phyloP scores from a whole-genome alignment of 1,284 basidiomycete species.

The Tausonia pullulans region DNA sequence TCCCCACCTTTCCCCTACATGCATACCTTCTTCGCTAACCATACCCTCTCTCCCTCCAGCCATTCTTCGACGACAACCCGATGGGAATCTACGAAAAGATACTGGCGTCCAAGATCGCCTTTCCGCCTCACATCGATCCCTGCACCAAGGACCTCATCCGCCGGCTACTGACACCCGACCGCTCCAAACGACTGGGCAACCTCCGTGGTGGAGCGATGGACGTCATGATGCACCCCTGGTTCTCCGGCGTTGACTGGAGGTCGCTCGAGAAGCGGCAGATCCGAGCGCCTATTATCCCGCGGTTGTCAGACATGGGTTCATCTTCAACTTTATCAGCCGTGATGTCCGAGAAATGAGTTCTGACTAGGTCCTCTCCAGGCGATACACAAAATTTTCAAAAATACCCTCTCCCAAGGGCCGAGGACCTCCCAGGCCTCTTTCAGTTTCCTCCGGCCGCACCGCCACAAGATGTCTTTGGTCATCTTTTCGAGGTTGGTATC shows the following conservation, averaged over 20 bases:
- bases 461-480: slow-evolving; percentile 1
- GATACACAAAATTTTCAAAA: slow-evolving; percentile 38
- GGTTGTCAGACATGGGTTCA: slow-evolving; percentile 36
- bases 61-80: slow-evolving; percentile 37
- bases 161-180: slow-evolving; percentile 37
- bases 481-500: not conserved
- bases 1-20: slow-evolving; percentile 6
- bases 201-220: slow-evolving; percentile 39
- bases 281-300: slow-evolving; percentile 40
- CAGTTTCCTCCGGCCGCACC: not conserved
- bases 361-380: slow-evolving; percentile 20
- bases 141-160: slow-evolving; percentile 39
- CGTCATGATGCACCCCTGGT: slow-evolving; percentile 33
- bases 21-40: not conserved
- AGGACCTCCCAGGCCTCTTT: slow-evolving; percentile 16
- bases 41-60: slow-evolving; percentile 11
- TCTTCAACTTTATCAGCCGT: not conserved
- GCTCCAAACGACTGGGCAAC: slow-evolving; percentile 39
- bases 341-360: not conserved
- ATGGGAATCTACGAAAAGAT: slow-evolving; percentile 36
- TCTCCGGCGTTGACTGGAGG: slow-evolving; percentile 36
- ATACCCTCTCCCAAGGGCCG: slow-evolving; percentile 34
- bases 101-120: slow-evolving; percentile 35
- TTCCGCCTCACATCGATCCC: slow-evolving; percentile 39
- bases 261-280: slow-evolving; percentile 37